Conservation (phyloP, 2,329 filamentous ascomycete species). For the Parafenestella ontariensis region DNA sequence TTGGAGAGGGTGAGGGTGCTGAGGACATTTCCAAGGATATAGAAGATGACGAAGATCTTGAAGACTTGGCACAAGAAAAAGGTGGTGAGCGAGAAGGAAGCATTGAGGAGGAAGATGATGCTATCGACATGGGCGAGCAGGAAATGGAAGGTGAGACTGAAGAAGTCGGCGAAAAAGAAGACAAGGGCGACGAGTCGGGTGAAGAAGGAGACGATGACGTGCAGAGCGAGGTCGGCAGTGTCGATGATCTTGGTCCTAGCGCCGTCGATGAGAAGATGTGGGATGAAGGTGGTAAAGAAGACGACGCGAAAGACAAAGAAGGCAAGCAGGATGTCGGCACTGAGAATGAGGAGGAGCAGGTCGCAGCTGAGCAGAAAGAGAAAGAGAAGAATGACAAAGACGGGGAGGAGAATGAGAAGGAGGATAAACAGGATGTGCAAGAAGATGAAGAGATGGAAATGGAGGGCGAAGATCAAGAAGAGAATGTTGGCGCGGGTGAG, state of each 20-base stretch:
- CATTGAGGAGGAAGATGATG: slow-evolving; percentile 81
- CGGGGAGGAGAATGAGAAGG: slow-evolving; percentile 68
- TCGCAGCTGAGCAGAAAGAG: slow-evolving; percentile 57
- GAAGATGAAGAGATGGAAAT: slow-evolving; percentile 61
- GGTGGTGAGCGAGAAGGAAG: slow-evolving; percentile 67
- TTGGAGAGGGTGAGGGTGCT: slow-evolving; percentile 92
- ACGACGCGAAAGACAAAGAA: slow-evolving; percentile 82
- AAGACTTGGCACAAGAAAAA: slow-evolving; percentile 86
- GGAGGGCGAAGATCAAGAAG: slow-evolving; percentile 66
- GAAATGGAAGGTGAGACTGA: slow-evolving; percentile 88
- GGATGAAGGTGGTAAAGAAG: slow-evolving; percentile 82
- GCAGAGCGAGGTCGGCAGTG: slow-evolving; percentile 88
- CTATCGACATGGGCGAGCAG: slow-evolving; percentile 90
- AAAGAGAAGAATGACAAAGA: slow-evolving; percentile 65
- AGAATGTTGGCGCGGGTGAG: slow-evolving; percentile 70
- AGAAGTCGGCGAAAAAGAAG: slow-evolving; percentile 61
- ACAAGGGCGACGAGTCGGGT: slow-evolving; percentile 63
- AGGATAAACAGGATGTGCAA: slow-evolving; percentile 65
- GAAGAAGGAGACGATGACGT: slow-evolving; percentile 65
- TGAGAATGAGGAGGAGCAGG: slow-evolving; percentile 56
- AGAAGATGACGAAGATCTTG: slow-evolving; percentile 88
- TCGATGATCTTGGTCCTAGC: slow-evolving; percentile 87
- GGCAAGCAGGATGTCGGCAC: slow-evolving; percentile 64
- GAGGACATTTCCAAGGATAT: slow-evolving; percentile 99
- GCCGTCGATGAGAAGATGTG: slow-evolving; percentile 99